phyloP scores from a whole-genome alignment of 2,329 filamentous ascomycete genomes.

The Calonectria pseudoreteaudii region DNA sequence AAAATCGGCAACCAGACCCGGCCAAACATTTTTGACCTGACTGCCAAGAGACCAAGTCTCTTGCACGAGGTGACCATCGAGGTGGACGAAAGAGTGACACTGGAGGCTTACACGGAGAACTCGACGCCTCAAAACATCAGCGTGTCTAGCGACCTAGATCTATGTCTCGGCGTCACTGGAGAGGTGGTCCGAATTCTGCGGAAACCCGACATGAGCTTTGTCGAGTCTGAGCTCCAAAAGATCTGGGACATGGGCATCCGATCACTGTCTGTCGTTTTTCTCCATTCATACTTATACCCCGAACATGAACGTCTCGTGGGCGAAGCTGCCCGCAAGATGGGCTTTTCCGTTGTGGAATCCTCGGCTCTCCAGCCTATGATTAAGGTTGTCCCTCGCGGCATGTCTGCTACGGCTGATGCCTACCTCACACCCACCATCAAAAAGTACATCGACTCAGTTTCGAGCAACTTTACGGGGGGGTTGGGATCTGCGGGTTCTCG shows the following conservation, averaged over 20 bases:
- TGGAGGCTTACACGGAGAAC: constrained; percentile 82
- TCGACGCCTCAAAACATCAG: constrained; percentile 40
- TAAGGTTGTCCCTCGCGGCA: constrained; percentile 55
- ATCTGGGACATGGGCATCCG: constrained; percentile 71
- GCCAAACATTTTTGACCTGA: constrained; percentile 90
- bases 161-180: constrained; percentile 74
- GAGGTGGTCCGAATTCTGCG: constrained; percentile 75
- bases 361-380: constrained; percentile 48
- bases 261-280: constrained; percentile 69
- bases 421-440: constrained; percentile 54
- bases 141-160: constrained; percentile 55
- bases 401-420: constrained; percentile 54
- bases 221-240: constrained; percentile 66
- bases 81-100: constrained; percentile 86
- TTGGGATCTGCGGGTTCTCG: constrained; percentile 42
- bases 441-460: constrained; percentile 46
- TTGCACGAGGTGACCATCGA: constrained; percentile 88
- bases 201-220: constrained; percentile 64
- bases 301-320: constrained; percentile 62
- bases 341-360: constrained; percentile 47
- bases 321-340: constrained; percentile 50
- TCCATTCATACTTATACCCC: constrained; percentile 75
- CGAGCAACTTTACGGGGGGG: constrained; percentile 47
- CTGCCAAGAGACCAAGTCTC: constrained; percentile 87
- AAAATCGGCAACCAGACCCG: constrained; percentile 92